A percentile compares a stretch with the other conserved stretches of the same genome.
These are phyloP conservation scores for Aegilops sharonensis DNA, from an alignment of 176 grass and related monocot species.

Conservation along the genomic window DNA sequence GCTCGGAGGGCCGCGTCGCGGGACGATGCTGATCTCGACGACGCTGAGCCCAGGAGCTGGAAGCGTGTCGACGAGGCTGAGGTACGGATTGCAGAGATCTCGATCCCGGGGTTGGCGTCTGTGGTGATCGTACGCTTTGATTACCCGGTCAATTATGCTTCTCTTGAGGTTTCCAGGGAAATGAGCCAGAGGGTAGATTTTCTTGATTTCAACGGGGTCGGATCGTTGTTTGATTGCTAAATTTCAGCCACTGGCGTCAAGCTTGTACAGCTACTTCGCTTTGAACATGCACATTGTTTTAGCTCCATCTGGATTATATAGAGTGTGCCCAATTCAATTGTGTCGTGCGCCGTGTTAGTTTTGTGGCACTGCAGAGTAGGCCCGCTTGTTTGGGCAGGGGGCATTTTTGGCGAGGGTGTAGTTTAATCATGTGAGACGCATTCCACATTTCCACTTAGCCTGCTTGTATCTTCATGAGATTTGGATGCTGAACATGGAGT, in stretches of 20 bases:
- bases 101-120: constrained; percentile 20
- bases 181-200: not conserved
- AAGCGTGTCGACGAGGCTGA: constrained; percentile 96
- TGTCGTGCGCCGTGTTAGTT: not conserved
- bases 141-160: not conserved
- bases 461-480: not conserved
- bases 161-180: not conserved
- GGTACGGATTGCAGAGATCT: constrained; percentile 58
- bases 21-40: constrained; percentile 83
- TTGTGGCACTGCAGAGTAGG: not conserved
- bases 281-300: not conserved
- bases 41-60: constrained; percentile 93
- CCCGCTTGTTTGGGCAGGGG: not conserved
- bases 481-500: not conserved
- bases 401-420: not conserved
- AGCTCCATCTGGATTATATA: not conserved
- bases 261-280: not conserved
- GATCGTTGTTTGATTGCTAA: not conserved
- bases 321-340: not conserved
- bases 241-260: constrained; percentile 9
- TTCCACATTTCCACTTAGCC: not conserved
- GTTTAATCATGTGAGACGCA: not conserved
- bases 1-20: constrained; percentile 47
- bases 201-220: not conserved
- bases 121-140: not conserved